Percentiles rank a stretch among this genome's conserved stretches.
Conservation (phyloP, 2,329 filamentous ascomycete species). For the Claviceps maximensis region DNA sequence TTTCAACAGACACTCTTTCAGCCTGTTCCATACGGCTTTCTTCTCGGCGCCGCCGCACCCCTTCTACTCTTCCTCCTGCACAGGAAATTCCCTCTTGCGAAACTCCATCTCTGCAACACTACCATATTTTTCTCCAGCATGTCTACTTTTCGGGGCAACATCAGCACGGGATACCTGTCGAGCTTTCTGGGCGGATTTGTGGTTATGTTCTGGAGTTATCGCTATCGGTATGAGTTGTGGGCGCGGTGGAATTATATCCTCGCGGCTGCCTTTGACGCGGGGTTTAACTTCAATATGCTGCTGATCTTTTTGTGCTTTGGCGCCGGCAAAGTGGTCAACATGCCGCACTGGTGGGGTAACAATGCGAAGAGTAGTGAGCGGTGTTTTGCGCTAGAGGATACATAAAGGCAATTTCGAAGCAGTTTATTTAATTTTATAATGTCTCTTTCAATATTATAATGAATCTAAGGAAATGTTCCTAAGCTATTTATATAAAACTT, state of each 20-base stretch:
- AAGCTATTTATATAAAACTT: too few relatives aligned
- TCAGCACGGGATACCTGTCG: conserved; percentile 45
- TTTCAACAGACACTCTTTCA: conserved; percentile 35
- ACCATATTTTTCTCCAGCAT: conserved; percentile 48
- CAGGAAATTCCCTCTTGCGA: conserved; percentile 35
- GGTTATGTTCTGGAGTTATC: conserved; percentile 45
- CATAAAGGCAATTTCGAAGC: too few relatives aligned
- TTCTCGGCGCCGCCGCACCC: conserved; percentile 33
- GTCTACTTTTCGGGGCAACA: conserved; percentile 45
- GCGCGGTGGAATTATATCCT: conserved; percentile 48
- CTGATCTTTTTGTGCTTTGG: conserved; percentile 48
- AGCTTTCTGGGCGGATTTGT: conserved; percentile 46
- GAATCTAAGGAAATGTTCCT: too few relatives aligned
- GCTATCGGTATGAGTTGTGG: conserved; percentile 43
- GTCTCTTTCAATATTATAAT: too few relatives aligned
- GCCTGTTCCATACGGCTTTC: conserved; percentile 38
- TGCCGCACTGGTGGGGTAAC: conserved; percentile 55
- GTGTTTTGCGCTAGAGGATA: conserved; percentile 36
- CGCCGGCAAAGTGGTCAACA: conserved; percentile 39
- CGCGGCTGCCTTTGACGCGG: conserved; percentile 47
- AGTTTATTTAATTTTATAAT: too few relatives aligned
- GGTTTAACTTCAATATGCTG: conserved; percentile 48
- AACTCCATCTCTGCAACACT: conserved; percentile 45
- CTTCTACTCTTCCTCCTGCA: conserved; percentile 37
- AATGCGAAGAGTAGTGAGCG: conserved; percentile 40